Evolutionary conservation across 129 eudicot species (phyloP), one percentile per base, ranked within the genome.

Genomic region (Artemisia argyi): DNA sequence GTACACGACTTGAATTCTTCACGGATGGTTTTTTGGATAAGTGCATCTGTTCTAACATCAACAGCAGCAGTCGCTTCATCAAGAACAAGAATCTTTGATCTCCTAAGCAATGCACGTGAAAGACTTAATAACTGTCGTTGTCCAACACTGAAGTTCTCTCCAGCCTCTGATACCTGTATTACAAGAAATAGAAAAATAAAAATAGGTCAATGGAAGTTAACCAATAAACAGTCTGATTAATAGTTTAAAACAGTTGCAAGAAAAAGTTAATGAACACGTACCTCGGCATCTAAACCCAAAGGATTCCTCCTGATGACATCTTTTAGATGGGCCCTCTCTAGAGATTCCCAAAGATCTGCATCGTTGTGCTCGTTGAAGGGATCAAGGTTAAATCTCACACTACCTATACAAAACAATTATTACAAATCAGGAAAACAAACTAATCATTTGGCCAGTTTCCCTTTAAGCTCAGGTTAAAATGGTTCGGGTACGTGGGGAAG

Each of bases 41-140:
- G 96, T 64, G 97, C 96, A 82, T 95, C 97, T 55, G 99, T 95
- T 74, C 96, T 85, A 32, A 95, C 94, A 83, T 95, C 99, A 77
- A 95, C 99, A 16, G 99, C 97, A 26, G 99, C 99, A 18, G 99
- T 95, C 59, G 99, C 99, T 95, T 95, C 99, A 83, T 95, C 99
- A 44, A 95, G 97, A 72, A 95, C 99, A 54, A 95, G 91, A 72
- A 95, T 90, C 82, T 95, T 95, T 67, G 99, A 90, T 77, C 99
- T 85, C 28, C 97, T 79, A 50, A 95, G 96, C 69, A 95, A 76
- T 30, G 99, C 97, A 62, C 97, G 91, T 14, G 99, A 82, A 77
- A 95, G 96, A 86, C 97, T 95, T 42, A 95, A 73, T 16, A 95
- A 76, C 48, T 95, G 99, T 61, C 97, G 79, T 83, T 95, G 99